Evolutionary conservation across 805 yeast genomes (phyloP), one percentile per base, ranked within the genome.

Genomic region (Yarrowia deformans): DNA sequence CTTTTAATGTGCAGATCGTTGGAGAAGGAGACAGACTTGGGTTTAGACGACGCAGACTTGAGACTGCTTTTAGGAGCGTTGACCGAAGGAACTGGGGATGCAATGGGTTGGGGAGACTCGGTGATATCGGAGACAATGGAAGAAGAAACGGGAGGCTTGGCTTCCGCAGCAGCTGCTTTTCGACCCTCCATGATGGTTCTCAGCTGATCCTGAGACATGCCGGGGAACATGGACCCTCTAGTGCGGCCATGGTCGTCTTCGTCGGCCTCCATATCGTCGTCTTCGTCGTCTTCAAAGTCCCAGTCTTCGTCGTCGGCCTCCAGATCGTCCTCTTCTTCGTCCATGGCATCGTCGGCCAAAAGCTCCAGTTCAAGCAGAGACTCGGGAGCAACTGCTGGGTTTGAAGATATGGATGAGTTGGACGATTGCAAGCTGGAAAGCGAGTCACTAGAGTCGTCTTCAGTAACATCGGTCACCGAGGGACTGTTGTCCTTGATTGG

Each of bases 161-260:
- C 13, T 8, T 60, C 40, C 0, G 52, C 52, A 16, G 40, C 40
- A 7, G 43, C 42, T 2, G 50, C 52, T 18, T 14, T 60, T 45
- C 66, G n/a, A 1, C 66, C 66, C 34, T 60, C 66, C 52, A 60
- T 60, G 23, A 60, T 60, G 9, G 8, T 32, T 34, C 52, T 29
- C 32, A 60, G 19, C 29, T 43, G 52, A 8, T 43, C 48, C 32
- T 40, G 50, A 13, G 34, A 29, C 61, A 66, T 52, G 1, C 61
- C 61, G n/a, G 69, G 69, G 19, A 66, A 52, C 48, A 66, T 18
- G 52, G 69, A 52, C 2, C 69, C 69, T 43, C 69, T 13, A 7
- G 69, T 66, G 14, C 69, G 61, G 10, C 69, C 69, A 16, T 52
- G 43, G 8, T 66, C 61, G 52, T 66, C 69, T n/a, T 66, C 69